These are phyloP conservation scores for Capsicum rhomboideum DNA, from an alignment of 257 asterid genomes.

Conservation along the genomic window DNA sequence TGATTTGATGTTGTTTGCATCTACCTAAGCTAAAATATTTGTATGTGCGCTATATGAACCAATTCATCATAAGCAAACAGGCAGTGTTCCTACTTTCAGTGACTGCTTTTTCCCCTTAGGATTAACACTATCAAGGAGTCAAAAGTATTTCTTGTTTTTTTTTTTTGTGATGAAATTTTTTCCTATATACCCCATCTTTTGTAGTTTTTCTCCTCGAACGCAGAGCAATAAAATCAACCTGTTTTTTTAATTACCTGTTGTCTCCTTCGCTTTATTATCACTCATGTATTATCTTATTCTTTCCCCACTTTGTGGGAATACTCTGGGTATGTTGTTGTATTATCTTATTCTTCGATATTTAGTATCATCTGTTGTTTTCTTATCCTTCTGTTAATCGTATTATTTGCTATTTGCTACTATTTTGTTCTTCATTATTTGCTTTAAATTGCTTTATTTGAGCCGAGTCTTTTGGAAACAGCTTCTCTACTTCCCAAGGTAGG, in stretches of 20 bases:
- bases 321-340: not conserved
- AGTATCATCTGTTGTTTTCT: not conserved
- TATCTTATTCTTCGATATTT: not conserved
- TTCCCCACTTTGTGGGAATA: no score
- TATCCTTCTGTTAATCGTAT: not conserved
- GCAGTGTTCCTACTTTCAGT: not conserved
- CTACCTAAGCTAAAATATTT: not conserved
- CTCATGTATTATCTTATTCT: not conserved
- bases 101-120: not conserved
- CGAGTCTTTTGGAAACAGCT: not conserved
- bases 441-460: not conserved
- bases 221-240: not conserved
- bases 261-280: not conserved
- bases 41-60: not conserved
- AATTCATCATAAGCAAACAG: not conserved
- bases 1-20: not conserved
- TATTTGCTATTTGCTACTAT: not conserved
- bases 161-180: not conserved
- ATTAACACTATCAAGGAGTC: not conserved
- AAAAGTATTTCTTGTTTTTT: not conserved
- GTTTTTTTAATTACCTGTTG: not conserved
- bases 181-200: not conserved
- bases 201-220: not conserved
- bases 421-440: not conserved
- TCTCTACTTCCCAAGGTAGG: not conserved